These are phyloP conservation scores for Rhizophagus clarus DNA, from an alignment of 192 early-diverging fungal genomes.

Conservation along the genomic window DNA sequence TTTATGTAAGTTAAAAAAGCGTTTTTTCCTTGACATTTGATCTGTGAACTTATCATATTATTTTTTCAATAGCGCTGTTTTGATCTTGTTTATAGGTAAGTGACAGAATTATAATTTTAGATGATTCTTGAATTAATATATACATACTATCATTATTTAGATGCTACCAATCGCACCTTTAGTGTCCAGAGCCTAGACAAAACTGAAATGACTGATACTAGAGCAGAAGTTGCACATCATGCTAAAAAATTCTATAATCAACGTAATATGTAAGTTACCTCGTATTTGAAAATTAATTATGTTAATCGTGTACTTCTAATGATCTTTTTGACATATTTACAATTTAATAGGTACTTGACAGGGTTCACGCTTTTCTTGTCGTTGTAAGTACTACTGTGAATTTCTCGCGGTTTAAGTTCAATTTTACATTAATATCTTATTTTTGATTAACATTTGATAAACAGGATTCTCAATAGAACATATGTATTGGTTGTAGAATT, in stretches of 20 bases:
- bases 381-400: constrained; percentile 37
- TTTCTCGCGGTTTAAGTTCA: too few species aligned
- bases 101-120: neutral
- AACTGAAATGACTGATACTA: constrained; percentile 37
- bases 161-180: constrained; percentile 50
- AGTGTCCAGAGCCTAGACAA: constrained; percentile 35
- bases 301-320: neutral
- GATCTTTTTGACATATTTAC: neutral
- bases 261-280: constrained; percentile 54
- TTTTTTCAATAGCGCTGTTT: constrained; percentile 47
- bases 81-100: constrained; percentile 58
- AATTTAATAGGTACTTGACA: constrained; percentile 52
- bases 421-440: too few species aligned
- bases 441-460: neutral
- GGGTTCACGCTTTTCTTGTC: constrained; percentile 59
- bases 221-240: constrained; percentile 38
- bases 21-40: neutral
- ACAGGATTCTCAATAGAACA: constrained; percentile 59
- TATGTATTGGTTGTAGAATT: constrained; percentile 51
- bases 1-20: constrained; percentile 46
- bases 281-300: neutral
- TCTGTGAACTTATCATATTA: neutral
- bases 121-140: neutral
- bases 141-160: constrained; percentile 31
- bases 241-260: constrained; percentile 60